These are phyloP conservation scores for Podaxis sp. DNA, from an alignment of 768 basidiomycete genomes.

Conservation along the genomic window DNA sequence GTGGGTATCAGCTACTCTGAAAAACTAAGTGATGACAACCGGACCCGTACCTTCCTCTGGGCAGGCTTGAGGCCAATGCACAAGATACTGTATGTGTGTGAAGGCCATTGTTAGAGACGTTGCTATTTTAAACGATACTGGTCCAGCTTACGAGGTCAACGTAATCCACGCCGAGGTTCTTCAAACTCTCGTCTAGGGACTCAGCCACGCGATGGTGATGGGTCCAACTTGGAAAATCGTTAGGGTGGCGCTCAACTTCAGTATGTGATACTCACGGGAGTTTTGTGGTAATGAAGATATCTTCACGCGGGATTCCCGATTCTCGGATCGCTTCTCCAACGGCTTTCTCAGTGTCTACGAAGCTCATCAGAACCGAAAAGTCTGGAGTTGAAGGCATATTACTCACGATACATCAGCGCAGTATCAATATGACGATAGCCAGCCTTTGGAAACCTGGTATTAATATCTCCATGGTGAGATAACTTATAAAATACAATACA, in stretches of 20 bases:
- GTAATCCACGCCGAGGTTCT: conserved; percentile 41
- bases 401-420: conserved; percentile 31
- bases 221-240: conserved; percentile 26
- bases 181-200: conserved; percentile 41
- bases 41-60: conserved; percentile 27
- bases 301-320: conserved; percentile 47
- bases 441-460: conserved; percentile 23
- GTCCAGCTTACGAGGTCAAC: conserved; percentile 37
- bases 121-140: neutral
- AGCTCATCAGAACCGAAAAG: neutral
- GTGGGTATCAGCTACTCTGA: neutral
- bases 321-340: conserved; percentile 46
- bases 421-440: conserved; percentile 45
- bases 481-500: neutral
- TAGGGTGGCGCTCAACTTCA: conserved; percentile 17
- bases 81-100: conserved; percentile 34
- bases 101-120: neutral
- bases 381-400: neutral
- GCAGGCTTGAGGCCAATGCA: conserved; percentile 49
- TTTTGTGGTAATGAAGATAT: conserved; percentile 52
- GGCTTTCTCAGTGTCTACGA: conserved; percentile 33
- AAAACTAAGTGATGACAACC: neutral
- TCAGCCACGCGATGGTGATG: conserved; percentile 35
- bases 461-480: neutral
- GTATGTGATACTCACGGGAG: conserved; percentile 30